Evolutionary conservation across 495 filamentous ascomycete genomes (phyloP), one percentile per base, ranked within the genome.

Genomic region (Penicillium manginii): DNA sequence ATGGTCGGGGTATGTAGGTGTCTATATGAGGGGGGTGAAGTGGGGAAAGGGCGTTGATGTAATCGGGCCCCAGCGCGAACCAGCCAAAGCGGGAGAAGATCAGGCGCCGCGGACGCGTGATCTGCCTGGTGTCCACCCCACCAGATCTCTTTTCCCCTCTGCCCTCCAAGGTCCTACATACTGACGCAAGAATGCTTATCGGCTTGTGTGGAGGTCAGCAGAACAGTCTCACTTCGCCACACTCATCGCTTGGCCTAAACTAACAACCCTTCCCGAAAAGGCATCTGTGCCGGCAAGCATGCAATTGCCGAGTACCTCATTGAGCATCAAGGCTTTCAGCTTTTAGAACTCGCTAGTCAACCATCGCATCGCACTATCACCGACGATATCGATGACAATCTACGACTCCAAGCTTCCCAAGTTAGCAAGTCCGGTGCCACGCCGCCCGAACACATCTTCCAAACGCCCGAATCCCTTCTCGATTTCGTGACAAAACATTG

Each of bases 261-360:
- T 59, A 59, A 69, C 51, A 50, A 15, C 9, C 50, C 37, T 39
- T 33, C 66, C 51, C 66, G 2, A 31, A 23, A 67, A 96, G 93
- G 88, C 55, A 91, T 96, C 55, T 97, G 91, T 72, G 86, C 93
- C 31, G 94, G 94, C 58, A 97, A 96, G 74, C 84, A 85, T 64
- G 88, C 91, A 11, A 86, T 97, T 45, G 91, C 92, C 48, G 79
- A 88, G 31, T 96, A 93, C 66, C 83, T 98, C 12, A 83, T 91
- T 57, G 75, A 89, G 23, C 77, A 90, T 40, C 86, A 96, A 67
- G 87, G 82, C 23, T 98, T 97, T 66, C 83, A 67, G 52, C 68
- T 76, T 29, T 65, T 78, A 19, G 68, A 74, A 58, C 60, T 80
- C 26, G 57, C 59, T 29, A 61, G 37, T 33, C 72, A 59, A 40